Percentiles rank a stretch among this genome's conserved stretches.
These are phyloP conservation scores for Inonotus hispidus DNA, from an alignment of 1,284 basidiomycete genomes.

Conservation along the genomic window DNA sequence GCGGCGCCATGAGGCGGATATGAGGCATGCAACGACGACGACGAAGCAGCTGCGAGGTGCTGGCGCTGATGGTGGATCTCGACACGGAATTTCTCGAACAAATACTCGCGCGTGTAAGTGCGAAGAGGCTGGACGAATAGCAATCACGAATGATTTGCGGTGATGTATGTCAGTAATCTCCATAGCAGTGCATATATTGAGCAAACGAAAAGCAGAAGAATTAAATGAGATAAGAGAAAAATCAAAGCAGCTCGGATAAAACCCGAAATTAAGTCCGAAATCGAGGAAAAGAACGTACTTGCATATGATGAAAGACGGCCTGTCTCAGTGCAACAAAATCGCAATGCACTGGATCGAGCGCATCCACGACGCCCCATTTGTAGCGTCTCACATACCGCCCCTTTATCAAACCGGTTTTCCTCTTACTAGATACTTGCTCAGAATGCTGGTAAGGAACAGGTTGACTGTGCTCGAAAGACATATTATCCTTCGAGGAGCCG, in stretches of 20 bases:
- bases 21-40: background rate
- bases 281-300: constrained; percentile 41
- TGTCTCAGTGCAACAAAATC: constrained; percentile 70
- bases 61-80: constrained; percentile 52
- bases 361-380: constrained; percentile 76
- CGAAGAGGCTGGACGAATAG: constrained; percentile 56
- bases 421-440: background rate
- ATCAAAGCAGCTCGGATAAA: constrained; percentile 19
- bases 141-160: background rate
- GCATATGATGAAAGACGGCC: constrained; percentile 78
- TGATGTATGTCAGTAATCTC: background rate
- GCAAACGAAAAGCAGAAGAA: constrained; percentile 14
- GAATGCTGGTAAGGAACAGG: background rate
- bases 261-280: constrained; percentile 19
- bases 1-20: background rate
- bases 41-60: constrained; percentile 1
- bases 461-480: too few species aligned
- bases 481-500: too few species aligned
- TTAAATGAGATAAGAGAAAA: background rate
- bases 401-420: background rate
- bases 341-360: constrained; percentile 68
- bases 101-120: constrained; percentile 76
- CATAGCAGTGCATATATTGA: constrained; percentile 21
- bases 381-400: constrained; percentile 63
- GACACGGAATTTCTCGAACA: constrained; percentile 69